A percentile compares a stretch with the other conserved stretches of the same genome.
These are phyloP conservation scores for Microsporum canis DNA, from an alignment of 2,329 filamentous ascomycete genomes.

Conservation along the genomic window DNA sequence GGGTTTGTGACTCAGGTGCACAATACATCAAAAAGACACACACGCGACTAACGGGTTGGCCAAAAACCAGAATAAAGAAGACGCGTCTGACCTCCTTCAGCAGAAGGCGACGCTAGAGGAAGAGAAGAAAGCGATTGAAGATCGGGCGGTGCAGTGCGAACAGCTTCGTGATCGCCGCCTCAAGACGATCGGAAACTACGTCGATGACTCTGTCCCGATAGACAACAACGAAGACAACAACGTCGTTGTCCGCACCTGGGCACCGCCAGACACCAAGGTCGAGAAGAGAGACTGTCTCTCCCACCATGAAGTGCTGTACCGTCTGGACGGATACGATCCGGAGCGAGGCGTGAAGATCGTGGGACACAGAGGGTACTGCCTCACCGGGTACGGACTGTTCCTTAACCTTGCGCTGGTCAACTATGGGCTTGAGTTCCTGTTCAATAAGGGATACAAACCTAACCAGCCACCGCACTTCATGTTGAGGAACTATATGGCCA, in stretches of 20 bases:
- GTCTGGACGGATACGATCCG: constrained; percentile 83
- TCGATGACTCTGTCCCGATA: constrained; percentile 76
- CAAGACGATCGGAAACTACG: constrained; percentile 77
- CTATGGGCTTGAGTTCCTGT: constrained; percentile 85
- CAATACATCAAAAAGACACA: not conserved
- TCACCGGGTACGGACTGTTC: constrained; percentile 80
- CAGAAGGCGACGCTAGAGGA: constrained; percentile 68
- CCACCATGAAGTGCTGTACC: constrained; percentile 85
- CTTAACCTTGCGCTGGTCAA: constrained; percentile 89
- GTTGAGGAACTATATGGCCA: constrained; percentile 90
- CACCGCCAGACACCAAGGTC: constrained; percentile 59
- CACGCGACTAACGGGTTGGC: not conserved
- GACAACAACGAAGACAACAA: constrained; percentile 88
- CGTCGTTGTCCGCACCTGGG: constrained; percentile 62
- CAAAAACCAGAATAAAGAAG: constrained; percentile 59
- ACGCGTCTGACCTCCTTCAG: constrained; percentile 66
- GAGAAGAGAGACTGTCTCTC: constrained; percentile 71
- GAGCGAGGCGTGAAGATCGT: constrained; percentile 90
- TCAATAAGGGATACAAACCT: constrained; percentile 66
- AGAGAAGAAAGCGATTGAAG: constrained; percentile 69
- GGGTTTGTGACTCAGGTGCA: constrained; percentile 40
- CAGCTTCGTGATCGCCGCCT: constrained; percentile 62
- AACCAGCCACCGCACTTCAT: constrained; percentile 89
- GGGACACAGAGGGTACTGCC: constrained; percentile 86
- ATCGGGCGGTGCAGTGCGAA: constrained; percentile 65